Conservation (phyloP, 2,329 filamentous ascomycete genomes). For the Venturia pyrina region DNA sequence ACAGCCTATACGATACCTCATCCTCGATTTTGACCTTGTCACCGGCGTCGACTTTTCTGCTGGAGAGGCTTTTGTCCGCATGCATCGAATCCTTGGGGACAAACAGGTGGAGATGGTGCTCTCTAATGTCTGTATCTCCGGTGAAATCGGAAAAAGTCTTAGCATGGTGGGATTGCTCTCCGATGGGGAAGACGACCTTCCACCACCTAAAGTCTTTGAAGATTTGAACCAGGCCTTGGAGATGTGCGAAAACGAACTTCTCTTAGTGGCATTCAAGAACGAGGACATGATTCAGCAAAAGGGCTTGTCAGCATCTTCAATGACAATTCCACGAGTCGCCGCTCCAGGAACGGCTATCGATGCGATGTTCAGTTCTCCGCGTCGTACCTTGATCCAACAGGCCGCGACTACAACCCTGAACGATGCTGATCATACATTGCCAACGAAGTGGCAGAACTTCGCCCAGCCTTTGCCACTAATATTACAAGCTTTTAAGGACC, state of each 20-base stretch:
- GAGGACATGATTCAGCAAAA: constrained; percentile 45
- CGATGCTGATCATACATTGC: constrained; percentile 46
- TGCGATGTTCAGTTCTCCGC: constrained; percentile 55
- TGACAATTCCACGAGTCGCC: constrained; percentile 3
- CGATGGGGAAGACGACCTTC: constrained; percentile 50
- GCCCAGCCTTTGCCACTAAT: constrained; percentile 85
- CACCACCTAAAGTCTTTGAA: constrained; percentile 58
- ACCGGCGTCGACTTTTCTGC: constrained; percentile 93
- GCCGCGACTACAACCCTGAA: constrained; percentile 68
- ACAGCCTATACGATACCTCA: constrained; percentile 76
- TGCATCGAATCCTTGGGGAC: constrained; percentile 71
- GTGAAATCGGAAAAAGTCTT: constrained; percentile 66
- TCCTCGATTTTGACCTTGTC: constrained; percentile 82
- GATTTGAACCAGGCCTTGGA: constrained; percentile 90
- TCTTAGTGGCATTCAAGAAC: constrained; percentile 66
- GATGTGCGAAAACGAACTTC: constrained; percentile 85
- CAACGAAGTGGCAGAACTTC: constrained; percentile 71
- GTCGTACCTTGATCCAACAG: constrained; percentile 64
- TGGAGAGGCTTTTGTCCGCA: constrained; percentile 86
- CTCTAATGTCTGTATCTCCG: constrained; percentile 68
- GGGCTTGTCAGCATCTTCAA: neutral
- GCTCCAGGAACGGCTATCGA: neutral
- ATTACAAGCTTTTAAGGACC: constrained; percentile 86
- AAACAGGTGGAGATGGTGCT: constrained; percentile 73
- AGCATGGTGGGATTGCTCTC: constrained; percentile 75